Evolutionary conservation across 2,329 filamentous ascomycete species (phyloP), one percentile per base, ranked within the genome.

Genomic region (Aspergillus vadensis): DNA sequence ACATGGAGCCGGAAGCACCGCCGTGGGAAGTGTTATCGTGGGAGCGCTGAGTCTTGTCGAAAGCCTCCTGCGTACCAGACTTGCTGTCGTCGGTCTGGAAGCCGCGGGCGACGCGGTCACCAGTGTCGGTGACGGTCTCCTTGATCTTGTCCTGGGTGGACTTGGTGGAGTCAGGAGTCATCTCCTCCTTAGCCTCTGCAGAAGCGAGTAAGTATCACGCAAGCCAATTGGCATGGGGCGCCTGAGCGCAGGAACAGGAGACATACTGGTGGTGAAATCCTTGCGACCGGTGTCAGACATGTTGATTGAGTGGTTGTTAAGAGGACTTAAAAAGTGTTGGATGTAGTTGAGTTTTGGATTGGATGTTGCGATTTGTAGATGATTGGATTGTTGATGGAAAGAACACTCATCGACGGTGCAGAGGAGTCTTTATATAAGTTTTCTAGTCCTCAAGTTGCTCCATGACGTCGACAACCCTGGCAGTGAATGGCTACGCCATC

Each of bases 271-370:
- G 67, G 75, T 70, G 76, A 86, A 82, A 76, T 86, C 84, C 78
- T 88, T 88, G 83, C 86, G 85, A 71, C 80, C 81, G 69, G 76
- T 57, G 77, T 88, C 86, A 81, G 86, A 84, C 85, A 86, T 87
- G 73, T 68, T 84, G 76, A 69, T 72, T 68, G 49, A 47, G 48
- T 52, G 47, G 27, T 53, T 23, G 19, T 19, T 53, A 14, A 36
- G 2, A 2, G 5, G 6, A 10, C 2, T 59, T 58, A 12, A 14
- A 32, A 36, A 14, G 32, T 36, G 38, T 57, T 58, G 44, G 30
- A 59, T 53, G 47, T 10, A 25, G 47, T 38, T 27, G 15, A 49
- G 47, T 17, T 30, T 58, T 59, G 3, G 38, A 30, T 17, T 2
- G 8, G 55, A 19, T 27, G 7, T 57, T 36, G 32, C 32, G 32